phyloP scores from a whole-genome alignment of 768 basidiomycete species.

The Panus rudis region DNA sequence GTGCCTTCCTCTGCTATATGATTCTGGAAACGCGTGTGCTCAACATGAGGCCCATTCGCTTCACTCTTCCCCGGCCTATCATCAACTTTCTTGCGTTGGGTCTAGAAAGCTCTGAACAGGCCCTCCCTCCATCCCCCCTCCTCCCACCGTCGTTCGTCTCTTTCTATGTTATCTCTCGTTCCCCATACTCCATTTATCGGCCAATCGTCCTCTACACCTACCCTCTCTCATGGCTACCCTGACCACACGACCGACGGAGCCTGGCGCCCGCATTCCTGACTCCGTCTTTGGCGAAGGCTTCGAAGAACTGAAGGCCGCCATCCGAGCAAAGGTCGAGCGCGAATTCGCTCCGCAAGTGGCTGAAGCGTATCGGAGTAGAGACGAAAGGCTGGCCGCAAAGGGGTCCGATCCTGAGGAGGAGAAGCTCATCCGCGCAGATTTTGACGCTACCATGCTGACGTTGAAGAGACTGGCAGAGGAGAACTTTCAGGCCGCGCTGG shows the following conservation, averaged over 20 bases:
- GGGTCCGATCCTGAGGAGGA: slow-evolving; percentile 27
- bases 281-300: slow-evolving; percentile 39
- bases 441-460: slow-evolving; percentile 33
- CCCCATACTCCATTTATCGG: background rate
- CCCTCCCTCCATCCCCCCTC: background rate
- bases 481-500: slow-evolving; percentile 36
- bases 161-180: too few relatives aligned
- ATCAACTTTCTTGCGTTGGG: background rate
- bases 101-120: background rate
- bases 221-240: slow-evolving; percentile 13
- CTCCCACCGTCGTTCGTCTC: background rate
- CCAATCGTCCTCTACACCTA: background rate
- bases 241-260: background rate
- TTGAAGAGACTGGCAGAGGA: slow-evolving; percentile 41
- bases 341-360: slow-evolving; percentile 37
- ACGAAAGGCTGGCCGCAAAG: slow-evolving; percentile 40
- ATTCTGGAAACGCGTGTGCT: slow-evolving; percentile 40
- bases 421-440: slow-evolving; percentile 32
- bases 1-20: slow-evolving; percentile 4
- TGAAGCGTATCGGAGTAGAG: slow-evolving; percentile 55
- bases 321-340: slow-evolving; percentile 46
- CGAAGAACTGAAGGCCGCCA: slow-evolving; percentile 44
- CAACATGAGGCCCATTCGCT: slow-evolving; percentile 51
- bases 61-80: slow-evolving; percentile 16
- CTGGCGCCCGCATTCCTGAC: slow-evolving; percentile 12